Conservation (phyloP, 1,284 basidiomycete genomes). For the Pseudozyma pruni region DNA sequence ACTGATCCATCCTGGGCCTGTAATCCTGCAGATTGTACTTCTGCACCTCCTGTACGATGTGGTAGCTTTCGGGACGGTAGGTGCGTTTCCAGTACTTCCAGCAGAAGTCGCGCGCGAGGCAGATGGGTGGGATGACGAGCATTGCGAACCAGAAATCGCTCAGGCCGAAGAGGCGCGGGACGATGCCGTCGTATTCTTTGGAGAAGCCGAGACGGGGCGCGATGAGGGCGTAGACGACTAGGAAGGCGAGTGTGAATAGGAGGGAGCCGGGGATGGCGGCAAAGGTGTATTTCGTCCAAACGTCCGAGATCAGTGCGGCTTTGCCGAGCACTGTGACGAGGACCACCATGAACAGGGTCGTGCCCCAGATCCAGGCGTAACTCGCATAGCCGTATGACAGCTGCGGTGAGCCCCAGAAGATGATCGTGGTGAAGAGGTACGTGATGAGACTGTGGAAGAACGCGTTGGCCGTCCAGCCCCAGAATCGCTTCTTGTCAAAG, state of each 20-base stretch:
- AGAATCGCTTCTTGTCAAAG: slow-evolving; percentile 72
- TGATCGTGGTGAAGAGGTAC: slow-evolving; percentile 85
- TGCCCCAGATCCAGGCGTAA: slow-evolving; percentile 99
- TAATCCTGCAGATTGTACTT: slow-evolving; percentile 99
- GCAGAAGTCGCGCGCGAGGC: slow-evolving; percentile 81
- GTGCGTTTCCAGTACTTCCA: slow-evolving; percentile 73
- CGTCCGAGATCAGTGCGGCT: slow-evolving; percentile 93
- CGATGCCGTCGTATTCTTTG: slow-evolving; percentile 78
- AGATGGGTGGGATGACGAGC: slow-evolving; percentile 85
- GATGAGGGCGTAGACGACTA: slow-evolving; percentile 88
- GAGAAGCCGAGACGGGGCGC: slow-evolving; percentile 88
- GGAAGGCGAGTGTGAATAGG: slow-evolving; percentile 89
- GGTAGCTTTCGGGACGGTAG: slow-evolving; percentile 88
- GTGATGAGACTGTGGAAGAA: slow-evolving; percentile 80
- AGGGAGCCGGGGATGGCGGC: slow-evolving; percentile 89
- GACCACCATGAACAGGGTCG: slow-evolving; percentile 89
- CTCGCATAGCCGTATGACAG: slow-evolving; percentile 81
- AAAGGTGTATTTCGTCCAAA: slow-evolving; percentile 99
- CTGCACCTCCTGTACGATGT: slow-evolving; percentile 89
- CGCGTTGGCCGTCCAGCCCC: slow-evolving; percentile 94
- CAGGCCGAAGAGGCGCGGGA: slow-evolving; percentile 86
- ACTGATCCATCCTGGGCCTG: slow-evolving; percentile 93
- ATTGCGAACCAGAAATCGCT: slow-evolving; percentile 89
- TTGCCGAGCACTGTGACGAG: slow-evolving; percentile 95
- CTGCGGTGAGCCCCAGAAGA: slow-evolving; percentile 83